Conservation (phyloP, 2,329 filamentous ascomycete species). For the Monosporascus sp. region DNA sequence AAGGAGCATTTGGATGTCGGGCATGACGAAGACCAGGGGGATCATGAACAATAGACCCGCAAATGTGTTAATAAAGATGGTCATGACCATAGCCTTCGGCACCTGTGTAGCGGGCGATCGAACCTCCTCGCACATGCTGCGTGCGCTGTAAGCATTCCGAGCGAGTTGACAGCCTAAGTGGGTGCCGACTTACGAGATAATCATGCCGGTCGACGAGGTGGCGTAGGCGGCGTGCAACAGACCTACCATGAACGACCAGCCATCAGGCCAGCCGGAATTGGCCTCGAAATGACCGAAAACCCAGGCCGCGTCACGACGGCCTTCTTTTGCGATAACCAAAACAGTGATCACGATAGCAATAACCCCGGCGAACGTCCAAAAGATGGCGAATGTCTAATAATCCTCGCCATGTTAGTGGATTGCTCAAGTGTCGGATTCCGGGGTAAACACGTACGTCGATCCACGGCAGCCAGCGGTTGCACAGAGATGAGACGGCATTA, state of each 20-base stretch:
- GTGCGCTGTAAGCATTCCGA: constrained; percentile 9
- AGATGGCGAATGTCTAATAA: constrained; percentile 61
- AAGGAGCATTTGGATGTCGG: constrained; percentile 52
- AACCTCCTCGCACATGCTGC: constrained; percentile 69
- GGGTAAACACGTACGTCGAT: constrained; percentile 55
- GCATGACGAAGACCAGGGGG: constrained; percentile 63
- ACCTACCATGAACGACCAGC: constrained; percentile 70
- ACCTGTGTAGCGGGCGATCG: constrained; percentile 60
- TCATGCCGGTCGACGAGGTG: constrained; percentile 73
- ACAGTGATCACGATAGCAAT: constrained; percentile 58
- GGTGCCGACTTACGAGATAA: constrained; percentile 57
- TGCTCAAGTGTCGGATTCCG: constrained; percentile 10
- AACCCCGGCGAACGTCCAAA: constrained; percentile 68
- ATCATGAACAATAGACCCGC: constrained; percentile 64
- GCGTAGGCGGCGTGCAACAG: constrained; percentile 68
- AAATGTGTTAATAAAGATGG: constrained; percentile 61
- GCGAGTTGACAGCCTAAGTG: constrained; percentile 2
- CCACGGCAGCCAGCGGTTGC: constrained; percentile 60
- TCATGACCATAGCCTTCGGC: constrained; percentile 66
- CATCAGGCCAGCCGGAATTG: constrained; percentile 62
- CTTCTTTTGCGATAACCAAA: constrained; percentile 62
- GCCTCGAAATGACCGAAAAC: constrained; percentile 66
- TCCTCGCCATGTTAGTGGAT: constrained; percentile 5
- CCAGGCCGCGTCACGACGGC: constrained; percentile 55
- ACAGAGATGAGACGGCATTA: constrained; percentile 60